Conservation (phyloP, 306 rosid species). For the Elaeagnus macrophylla region DNA sequence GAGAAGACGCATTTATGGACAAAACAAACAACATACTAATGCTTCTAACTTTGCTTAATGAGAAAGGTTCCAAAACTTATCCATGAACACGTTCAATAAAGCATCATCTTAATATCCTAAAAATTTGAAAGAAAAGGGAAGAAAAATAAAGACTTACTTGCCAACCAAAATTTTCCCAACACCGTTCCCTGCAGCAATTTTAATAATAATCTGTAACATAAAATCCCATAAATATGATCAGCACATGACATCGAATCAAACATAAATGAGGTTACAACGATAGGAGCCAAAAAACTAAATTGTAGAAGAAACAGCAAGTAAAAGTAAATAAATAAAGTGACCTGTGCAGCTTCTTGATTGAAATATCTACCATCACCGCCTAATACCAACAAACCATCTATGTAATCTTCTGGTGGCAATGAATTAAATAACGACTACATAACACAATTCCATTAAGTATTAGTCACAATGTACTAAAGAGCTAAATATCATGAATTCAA, state of each 20-base stretch:
- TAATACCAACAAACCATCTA: conserved; percentile 70
- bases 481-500: conserved; percentile 3
- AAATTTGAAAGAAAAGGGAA: neutral
- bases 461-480: conserved; percentile 11
- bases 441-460: conserved; percentile 5
- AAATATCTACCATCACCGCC: conserved; percentile 98
- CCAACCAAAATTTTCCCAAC: conserved; percentile 92
- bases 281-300: neutral
- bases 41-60: too few relatives aligned
- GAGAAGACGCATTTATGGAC: too few relatives aligned
- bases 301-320: neutral
- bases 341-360: conserved; percentile 91
- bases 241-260: neutral
- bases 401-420: conserved; percentile 74
- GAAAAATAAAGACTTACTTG: conserved; percentile 47
- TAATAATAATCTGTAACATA: conserved; percentile 66
- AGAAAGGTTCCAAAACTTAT: too few relatives aligned
- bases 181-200: conserved; percentile 96
- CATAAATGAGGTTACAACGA: neutral
- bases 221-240: conserved; percentile 12
- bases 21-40: too few relatives aligned
- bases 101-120: neutral
- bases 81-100: neutral
- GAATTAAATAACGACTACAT: conserved; percentile 78
- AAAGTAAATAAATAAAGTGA: neutral